Evolutionary conservation across 1,284 basidiomycete species (phyloP).

Genomic region (Cutaneotrichosporon mucoides): DNA sequence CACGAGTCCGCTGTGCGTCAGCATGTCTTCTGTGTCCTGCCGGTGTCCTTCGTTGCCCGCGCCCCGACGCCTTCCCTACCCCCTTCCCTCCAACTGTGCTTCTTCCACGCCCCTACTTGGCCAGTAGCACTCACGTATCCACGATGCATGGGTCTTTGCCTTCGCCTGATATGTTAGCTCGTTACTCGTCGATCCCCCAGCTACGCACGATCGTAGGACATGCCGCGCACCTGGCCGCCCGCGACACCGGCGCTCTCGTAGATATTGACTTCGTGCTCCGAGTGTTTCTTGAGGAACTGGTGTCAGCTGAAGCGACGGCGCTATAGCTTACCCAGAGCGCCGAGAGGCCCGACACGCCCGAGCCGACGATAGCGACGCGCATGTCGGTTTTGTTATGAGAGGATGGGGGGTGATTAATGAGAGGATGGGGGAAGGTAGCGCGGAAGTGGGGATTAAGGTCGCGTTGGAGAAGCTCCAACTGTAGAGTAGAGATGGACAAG

Average conservation of each 20-base stretch:
- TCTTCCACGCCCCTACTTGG: no score
- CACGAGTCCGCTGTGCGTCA: constrained; percentile 45
- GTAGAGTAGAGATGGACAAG: no score
- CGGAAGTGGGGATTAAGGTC: no score
- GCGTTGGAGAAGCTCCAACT: no score
- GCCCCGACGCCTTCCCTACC: background rate
- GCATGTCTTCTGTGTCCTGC: background rate
- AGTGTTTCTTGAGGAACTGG: constrained; percentile 68
- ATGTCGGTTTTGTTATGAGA: constrained; percentile 19
- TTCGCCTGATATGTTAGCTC: constrained; percentile 32
- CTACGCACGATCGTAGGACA: constrained; percentile 54
- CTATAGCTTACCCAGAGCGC: constrained; percentile 62
- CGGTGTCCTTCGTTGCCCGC: no score
- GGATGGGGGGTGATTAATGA: background rate
- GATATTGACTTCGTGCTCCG: constrained; percentile 71
- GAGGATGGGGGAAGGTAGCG: no score
- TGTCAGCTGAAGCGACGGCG: background rate
- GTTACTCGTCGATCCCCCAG: background rate
- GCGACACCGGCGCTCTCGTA: constrained; percentile 66
- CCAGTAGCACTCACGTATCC: constrained; percentile 31
- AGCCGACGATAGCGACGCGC: constrained; percentile 69
- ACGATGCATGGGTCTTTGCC: constrained; percentile 57
- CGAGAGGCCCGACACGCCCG: constrained; percentile 70
- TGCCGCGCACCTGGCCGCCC: constrained; percentile 77
- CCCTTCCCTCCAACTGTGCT: background rate